Conservation (phyloP, 2,329 filamentous ascomycete genomes). For the Fusarium poae region DNA sequence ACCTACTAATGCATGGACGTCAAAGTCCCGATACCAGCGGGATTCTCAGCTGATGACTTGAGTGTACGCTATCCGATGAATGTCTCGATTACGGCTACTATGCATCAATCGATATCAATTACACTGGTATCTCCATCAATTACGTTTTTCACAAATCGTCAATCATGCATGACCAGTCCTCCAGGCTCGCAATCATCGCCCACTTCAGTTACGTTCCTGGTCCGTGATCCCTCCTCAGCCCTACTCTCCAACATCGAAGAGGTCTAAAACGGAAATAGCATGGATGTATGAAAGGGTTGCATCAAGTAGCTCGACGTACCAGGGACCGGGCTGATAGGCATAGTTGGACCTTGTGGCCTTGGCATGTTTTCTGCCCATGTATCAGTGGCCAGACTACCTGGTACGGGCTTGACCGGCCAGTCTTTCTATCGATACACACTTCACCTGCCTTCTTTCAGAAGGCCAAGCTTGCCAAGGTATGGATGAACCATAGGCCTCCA, state of each 20-base stretch:
- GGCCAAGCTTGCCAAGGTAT: background rate
- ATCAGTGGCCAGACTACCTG: background rate
- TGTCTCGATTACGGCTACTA: background rate
- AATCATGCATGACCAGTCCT: too few species aligned
- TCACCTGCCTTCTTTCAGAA: background rate
- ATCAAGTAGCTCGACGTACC: background rate
- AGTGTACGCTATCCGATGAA: background rate
- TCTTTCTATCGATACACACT: background rate
- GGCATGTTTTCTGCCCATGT: conserved; percentile 3
- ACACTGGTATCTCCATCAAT: too few species aligned
- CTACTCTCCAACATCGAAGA: background rate
- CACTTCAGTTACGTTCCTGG: background rate
- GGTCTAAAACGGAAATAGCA: conserved; percentile 2
- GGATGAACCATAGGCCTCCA: background rate
- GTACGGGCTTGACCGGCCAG: background rate
- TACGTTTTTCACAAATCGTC: too few species aligned
- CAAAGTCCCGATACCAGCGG: background rate
- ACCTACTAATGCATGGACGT: too few species aligned
- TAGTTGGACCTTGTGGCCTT: background rate
- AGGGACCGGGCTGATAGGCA: background rate
- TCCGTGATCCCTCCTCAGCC: background rate
- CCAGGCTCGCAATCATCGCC: background rate
- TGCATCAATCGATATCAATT: background rate
- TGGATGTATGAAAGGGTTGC: background rate
- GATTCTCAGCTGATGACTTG: background rate